Percentiles rank a stretch among this genome's conserved stretches.
Conservation (phyloP, 78 protist genomes). For the Polysphondylium violaceum region DNA sequence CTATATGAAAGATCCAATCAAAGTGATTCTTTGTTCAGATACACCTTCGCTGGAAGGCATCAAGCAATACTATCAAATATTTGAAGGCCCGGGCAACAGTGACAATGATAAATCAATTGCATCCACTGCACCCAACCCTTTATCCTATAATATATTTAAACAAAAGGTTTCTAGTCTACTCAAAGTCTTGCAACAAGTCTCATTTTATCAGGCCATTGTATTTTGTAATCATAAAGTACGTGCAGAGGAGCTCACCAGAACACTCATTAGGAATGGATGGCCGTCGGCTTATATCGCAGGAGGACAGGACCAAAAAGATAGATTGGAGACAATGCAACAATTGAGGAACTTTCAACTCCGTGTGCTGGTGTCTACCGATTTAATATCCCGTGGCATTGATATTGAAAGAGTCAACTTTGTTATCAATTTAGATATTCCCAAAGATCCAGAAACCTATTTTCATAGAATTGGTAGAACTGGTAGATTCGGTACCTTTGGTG, state of each 20-base stretch:
- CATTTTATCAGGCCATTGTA: constrained; percentile 66
- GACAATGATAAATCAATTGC: not conserved
- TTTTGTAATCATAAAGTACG: constrained; percentile 33
- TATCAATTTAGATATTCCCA: constrained; percentile 97
- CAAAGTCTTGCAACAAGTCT: constrained; percentile 28
- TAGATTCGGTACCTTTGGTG: constrained; percentile 97
- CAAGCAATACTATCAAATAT: constrained; percentile 58
- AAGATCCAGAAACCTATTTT: constrained; percentile 91
- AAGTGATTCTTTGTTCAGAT: constrained; percentile 37
- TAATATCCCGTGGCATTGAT: constrained; percentile 95
- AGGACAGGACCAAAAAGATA: constrained; percentile 40
- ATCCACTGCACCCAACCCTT: not conserved
- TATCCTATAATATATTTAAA: constrained; percentile 12
- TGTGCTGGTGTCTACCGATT: constrained; percentile 77
- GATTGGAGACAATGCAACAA: constrained; percentile 31
- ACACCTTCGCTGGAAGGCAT: constrained; percentile 57
- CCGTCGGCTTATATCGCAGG: constrained; percentile 53
- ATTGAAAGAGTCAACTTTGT: constrained; percentile 96
- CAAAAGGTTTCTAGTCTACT: not conserved
- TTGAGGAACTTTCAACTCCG: constrained; percentile 92
- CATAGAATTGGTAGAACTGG: constrained; percentile 99
- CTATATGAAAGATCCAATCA: constrained; percentile 31
- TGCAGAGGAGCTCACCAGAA: constrained; percentile 43
- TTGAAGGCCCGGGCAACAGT: not conserved
- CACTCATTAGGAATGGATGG: constrained; percentile 38